Percentiles rank a stretch among this genome's conserved stretches.
phyloP scores from a whole-genome alignment of 176 grass and related monocot species.

The Rhynchospora tenuis region DNA sequence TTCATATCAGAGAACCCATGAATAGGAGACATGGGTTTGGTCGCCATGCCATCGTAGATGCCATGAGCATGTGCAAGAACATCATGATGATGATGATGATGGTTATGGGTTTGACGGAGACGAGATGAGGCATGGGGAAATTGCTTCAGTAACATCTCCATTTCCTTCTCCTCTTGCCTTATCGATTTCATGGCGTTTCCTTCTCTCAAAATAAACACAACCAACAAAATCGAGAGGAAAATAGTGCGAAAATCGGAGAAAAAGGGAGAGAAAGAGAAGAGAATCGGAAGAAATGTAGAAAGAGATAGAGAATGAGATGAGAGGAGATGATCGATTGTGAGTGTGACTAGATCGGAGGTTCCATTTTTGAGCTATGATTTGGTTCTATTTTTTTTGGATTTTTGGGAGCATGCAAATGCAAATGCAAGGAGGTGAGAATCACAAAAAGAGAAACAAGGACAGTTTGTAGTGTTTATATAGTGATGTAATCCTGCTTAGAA shows the following conservation, averaged over 20 bases:
- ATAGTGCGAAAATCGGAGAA: slow-evolving; percentile 26
- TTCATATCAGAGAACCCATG: background rate
- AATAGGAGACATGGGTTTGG: slow-evolving; percentile 1
- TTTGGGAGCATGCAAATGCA: slow-evolving; percentile 52
- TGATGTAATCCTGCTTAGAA: background rate
- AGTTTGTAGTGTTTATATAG: slow-evolving; percentile 17
- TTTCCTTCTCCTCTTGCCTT: slow-evolving; percentile 51
- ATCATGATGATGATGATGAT: background rate
- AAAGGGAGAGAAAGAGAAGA: slow-evolving; percentile 4
- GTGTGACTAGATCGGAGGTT: background rate
- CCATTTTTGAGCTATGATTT: slow-evolving; percentile 1
- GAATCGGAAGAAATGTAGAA: background rate
- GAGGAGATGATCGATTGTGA: slow-evolving; percentile 8
- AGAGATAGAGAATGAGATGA: background rate
- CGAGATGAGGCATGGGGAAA: slow-evolving; percentile 41
- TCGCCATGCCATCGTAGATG: slow-evolving; percentile 14
- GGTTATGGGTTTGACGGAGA: background rate
- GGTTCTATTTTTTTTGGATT: slow-evolving; percentile 6
- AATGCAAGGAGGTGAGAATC: slow-evolving; percentile 43
- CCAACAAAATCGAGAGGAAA: slow-evolving; percentile 15
- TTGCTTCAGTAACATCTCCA: slow-evolving; percentile 57
- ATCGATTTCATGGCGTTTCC: background rate
- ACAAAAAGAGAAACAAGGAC: background rate
- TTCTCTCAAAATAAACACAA: slow-evolving; percentile 13
- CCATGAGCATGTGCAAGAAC: slow-evolving; percentile 23